Conservation (phyloP, 2,329 filamentous ascomycete species). For the Chalaropsis thielavioides region DNA sequence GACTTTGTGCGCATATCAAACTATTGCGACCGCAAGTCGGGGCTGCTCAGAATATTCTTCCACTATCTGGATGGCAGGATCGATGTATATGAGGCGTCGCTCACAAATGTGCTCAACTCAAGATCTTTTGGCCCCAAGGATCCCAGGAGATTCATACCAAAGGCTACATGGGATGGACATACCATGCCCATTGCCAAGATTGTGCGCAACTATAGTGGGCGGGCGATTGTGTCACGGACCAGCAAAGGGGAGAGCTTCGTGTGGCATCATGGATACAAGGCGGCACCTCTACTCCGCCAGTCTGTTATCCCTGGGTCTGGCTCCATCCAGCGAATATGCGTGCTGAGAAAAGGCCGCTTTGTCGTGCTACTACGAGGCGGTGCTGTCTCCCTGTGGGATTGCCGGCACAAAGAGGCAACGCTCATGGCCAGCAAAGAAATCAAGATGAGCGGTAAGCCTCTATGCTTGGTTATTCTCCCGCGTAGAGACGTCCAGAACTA, state of each 20-base stretch:
- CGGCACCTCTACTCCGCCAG: conserved; percentile 33
- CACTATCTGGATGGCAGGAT: conserved; percentile 80
- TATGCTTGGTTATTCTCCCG: conserved; percentile 67
- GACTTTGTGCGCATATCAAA: conserved; percentile 9
- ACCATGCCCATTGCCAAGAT: conserved; percentile 69
- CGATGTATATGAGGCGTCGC: conserved; percentile 62
- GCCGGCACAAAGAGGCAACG: conserved; percentile 42
- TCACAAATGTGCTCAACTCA: conserved; percentile 70
- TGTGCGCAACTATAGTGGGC: conserved; percentile 68
- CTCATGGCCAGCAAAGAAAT: conserved; percentile 39
- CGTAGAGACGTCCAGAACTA: conserved; percentile 41
- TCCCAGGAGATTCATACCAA: conserved; percentile 44
- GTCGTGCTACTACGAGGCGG: conserved; percentile 65
- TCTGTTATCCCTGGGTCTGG: conserved; percentile 52
- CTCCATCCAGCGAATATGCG: conserved; percentile 65
- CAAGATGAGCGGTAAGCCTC: conserved; percentile 48
- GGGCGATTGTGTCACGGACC: conserved; percentile 68
- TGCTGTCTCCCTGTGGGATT: conserved; percentile 66
- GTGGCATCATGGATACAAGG: conserved; percentile 53
- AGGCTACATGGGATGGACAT: conserved; percentile 70
- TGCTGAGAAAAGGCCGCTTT: conserved; percentile 63
- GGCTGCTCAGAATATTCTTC: conserved; percentile 42
- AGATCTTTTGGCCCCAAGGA: conserved; percentile 31
- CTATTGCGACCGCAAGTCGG: conserved; percentile 5
- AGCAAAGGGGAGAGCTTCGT: conserved; percentile 64